Evolutionary conservation across 1,284 basidiomycete genomes (phyloP), one percentile per base, ranked within the genome.

Genomic region (Microbotryum silenes-acaulis): DNA sequence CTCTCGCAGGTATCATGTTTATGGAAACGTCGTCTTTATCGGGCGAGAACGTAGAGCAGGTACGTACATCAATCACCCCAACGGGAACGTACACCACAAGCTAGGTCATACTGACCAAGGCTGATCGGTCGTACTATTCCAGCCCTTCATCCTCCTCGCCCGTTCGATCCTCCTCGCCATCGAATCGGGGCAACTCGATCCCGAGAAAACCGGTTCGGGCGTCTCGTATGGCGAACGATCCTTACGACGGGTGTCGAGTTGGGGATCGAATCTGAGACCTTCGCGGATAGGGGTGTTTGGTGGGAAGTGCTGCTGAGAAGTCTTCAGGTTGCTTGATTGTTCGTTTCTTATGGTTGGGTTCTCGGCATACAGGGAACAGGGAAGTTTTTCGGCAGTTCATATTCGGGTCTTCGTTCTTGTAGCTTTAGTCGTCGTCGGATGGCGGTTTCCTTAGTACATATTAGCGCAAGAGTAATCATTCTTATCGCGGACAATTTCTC

Each of bases 221-320:
- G 91, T 98, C 46, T 91, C 89, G 71, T 98, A 97, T 73, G 96
- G 94, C 14, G 94, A 97, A 75, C 82, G 94, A 59, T 88, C 90
- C 16, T 78, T 96, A 49, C 83, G 90, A 59, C 82, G 90, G 71
- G 89, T 92, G 46, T 88, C 86, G 68, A 88, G 86, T 56, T 71
- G 61, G 61, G 50, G 56, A 7, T 42, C 37, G 4, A 42, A 42
- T 42, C 37, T 42, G 12, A 12, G 37, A 42, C 37, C 37, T 42
- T 42, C 37, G 12, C 37, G 37, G 16, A 42, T 14, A 42, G 42
- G 46, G 42, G 20, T 59, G 20, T 47, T 64, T 1, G 60, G 59
- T 8, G 60, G 60, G 18, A 59, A 51, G 56, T 64, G 63, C 45
- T 64, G 56, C 42, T 62, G 37, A 42, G 37, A 18, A 10, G 10